Evolutionary conservation across 768 basidiomycete genomes (phyloP), one percentile per base, ranked within the genome.

Genomic region (Astraeus odoratus): DNA sequence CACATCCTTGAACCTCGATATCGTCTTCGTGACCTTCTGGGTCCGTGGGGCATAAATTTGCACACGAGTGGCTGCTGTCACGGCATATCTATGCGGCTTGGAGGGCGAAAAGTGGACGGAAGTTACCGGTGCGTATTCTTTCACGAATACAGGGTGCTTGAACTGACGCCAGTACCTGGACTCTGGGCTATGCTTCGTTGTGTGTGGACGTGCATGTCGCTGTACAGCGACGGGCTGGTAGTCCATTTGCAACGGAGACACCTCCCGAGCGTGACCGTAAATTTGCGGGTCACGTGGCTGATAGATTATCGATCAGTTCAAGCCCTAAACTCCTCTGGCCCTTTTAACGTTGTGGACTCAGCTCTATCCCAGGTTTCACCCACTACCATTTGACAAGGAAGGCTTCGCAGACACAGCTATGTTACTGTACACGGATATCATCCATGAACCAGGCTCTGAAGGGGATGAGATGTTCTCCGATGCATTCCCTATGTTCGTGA

Each of bases 21-120:
- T 91, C 2, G 90, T 95, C 74, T 98, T 98, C 13, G 83, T 88
- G 44, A 97, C 81, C 65, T 93, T 94, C 67, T 97, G 94, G 3
- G 95, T 98, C 43, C 91, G 83, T 12, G 94, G 92, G 3, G 92
- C 89, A 66, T 97, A 97, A 59, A 98, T 86, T 66, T 98, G 89
- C 1, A 99, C 81, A 51, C 94, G 75, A 1, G 93, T 87, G 0
- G 91, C 92, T 2, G 93, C 88, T 22, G 94, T 96, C 45, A 98
- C 93, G 20, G 93, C 95, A 72, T 94, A 97, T 58, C 86, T 74
- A 62, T 99, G 92, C 4, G 95, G 95, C 63, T 80, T 83, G 22
- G 86, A 70, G 1, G 80, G 80, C 1, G 90, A 81, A 66, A 98
- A 98, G 61, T 97, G 90, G 25, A 99, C 75, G 13, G 88, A 89